Base-by-base conservation (phyloP, 768 basidiomycete genomes). In the Tremella fuciformis region DNA sequence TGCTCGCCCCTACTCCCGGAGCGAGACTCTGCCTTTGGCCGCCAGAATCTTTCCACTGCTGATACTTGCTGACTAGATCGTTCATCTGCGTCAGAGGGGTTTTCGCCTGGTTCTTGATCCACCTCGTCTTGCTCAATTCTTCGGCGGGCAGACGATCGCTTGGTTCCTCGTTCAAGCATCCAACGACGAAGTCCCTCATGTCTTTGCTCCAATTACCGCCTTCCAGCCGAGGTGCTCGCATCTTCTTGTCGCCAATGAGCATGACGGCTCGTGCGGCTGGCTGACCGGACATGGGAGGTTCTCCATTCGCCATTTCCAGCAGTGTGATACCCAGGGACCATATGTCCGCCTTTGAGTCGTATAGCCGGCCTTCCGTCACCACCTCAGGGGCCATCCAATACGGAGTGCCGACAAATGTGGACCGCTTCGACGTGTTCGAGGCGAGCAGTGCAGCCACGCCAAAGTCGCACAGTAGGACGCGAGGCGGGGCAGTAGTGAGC, bases 351-450 rank as follows among this genome's bases (percentile, higher is more conserved):
- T 96, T 98, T 53, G 89, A 88, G 71, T 99, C 94, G 77, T 99
- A 98, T 42, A 86, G 82, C n/a, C 90, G 85, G 11, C 88, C 86
- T 53, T 79, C 78, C 64, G 91, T 88, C 15, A 94, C 89, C 2
- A 98, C 91, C 77, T 99, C 96, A 0, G 96, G 96, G 0, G 96
- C 96, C 96, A 99, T 99, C 94, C 94, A 98, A 74, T 96, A 91
- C 0, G 93, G 94, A 1, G 96, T 98, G 1, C 96, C 96, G 61
- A 93, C 91, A 70, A 98, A 84, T 0, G 96, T 99, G 53, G 93
- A 91, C 21, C 96, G 85, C 76, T 98, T 98, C 76, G 90, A 91
- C 11, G 86, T 85, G 2, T 85, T 82, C 16, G 77, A 78, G n/a
- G 66, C 71, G 53, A 97, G 83, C 38, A 96, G 84, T 2, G 93